Conservation (phyloP, 345 rosid species). For the Euphorbia pulcherrima region DNA sequence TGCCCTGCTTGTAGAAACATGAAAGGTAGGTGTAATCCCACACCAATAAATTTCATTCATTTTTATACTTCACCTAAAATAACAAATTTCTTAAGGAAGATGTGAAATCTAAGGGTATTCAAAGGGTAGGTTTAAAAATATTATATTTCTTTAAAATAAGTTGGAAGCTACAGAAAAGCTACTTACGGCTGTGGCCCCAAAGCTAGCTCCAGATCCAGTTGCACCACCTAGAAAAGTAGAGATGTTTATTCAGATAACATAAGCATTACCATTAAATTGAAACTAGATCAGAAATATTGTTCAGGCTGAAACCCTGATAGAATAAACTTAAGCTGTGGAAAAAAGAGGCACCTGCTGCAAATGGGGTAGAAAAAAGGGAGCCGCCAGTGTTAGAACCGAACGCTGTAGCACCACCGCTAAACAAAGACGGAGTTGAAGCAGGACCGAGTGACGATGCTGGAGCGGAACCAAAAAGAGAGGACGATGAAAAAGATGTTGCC, state of each 20-base stretch:
- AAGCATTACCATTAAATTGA: too few species aligned
- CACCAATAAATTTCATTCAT: too few species aligned
- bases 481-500: constrained; percentile 36
- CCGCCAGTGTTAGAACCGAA: constrained; percentile 47
- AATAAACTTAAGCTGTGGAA: too few species aligned
- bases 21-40: too few species aligned
- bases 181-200: constrained; percentile 73
- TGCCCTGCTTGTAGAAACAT: not conserved
- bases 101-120: not conserved
- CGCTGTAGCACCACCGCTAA: constrained; percentile 43
- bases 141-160: not conserved
- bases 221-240: constrained; percentile 46
- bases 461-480: constrained; percentile 36
- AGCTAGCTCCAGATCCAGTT: constrained; percentile 78
- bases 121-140: not conserved
- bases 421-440: constrained; percentile 60
- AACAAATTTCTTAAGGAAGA: not conserved
- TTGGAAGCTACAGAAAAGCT: not conserved
- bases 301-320: too few species aligned
- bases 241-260: constrained; percentile 4
- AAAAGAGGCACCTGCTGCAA: constrained; percentile 52
- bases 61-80: too few species aligned
- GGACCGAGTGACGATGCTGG: constrained; percentile 47
- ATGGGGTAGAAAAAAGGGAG: constrained; percentile 58
- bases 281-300: too few species aligned